phyloP scores from a whole-genome alignment of 306 rosid genomes.

The Echinosophora koreensis region DNA sequence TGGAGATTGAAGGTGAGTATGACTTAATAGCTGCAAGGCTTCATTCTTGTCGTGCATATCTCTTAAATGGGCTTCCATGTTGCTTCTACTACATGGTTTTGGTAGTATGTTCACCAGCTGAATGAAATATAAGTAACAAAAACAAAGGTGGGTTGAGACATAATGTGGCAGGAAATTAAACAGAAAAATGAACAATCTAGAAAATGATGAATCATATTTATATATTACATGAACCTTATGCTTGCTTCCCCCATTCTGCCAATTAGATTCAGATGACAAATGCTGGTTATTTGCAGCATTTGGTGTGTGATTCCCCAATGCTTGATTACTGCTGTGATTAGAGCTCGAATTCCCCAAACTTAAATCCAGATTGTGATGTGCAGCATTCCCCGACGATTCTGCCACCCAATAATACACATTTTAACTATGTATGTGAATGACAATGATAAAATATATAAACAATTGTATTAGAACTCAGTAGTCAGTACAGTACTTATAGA shows the following conservation, averaged over 20 bases:
- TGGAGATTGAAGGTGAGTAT: slow-evolving; percentile 65
- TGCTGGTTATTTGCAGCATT: slow-evolving; percentile 45
- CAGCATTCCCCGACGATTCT: slow-evolving; percentile 56
- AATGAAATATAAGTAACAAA: slow-evolving; percentile 5
- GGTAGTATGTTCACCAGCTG: slow-evolving; percentile 53
- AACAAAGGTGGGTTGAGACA: background rate
- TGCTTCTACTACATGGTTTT: slow-evolving; percentile 52
- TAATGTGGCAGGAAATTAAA: background rate
- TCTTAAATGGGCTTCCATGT: slow-evolving; percentile 40
- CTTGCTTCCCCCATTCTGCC: slow-evolving; percentile 56
- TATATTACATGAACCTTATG: slow-evolving; percentile 43
- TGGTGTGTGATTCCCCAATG: slow-evolving; percentile 45
- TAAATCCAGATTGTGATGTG: slow-evolving; percentile 72
- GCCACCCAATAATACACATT: slow-evolving; percentile 30
- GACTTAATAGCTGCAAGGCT: slow-evolving; percentile 57
- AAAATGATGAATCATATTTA: background rate
- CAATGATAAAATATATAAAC: background rate
- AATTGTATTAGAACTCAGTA: background rate
- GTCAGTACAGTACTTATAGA: no score
- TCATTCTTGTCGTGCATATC: slow-evolving; percentile 58
- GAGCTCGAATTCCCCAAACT: slow-evolving; percentile 73
- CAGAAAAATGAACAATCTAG: background rate
- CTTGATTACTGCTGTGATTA: slow-evolving; percentile 40
- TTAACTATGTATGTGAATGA: background rate
- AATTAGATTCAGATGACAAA: slow-evolving; percentile 45